These are phyloP conservation scores for Taphrina confusa DNA, from an alignment of 1,139 yeast species.

Conservation along the genomic window DNA sequence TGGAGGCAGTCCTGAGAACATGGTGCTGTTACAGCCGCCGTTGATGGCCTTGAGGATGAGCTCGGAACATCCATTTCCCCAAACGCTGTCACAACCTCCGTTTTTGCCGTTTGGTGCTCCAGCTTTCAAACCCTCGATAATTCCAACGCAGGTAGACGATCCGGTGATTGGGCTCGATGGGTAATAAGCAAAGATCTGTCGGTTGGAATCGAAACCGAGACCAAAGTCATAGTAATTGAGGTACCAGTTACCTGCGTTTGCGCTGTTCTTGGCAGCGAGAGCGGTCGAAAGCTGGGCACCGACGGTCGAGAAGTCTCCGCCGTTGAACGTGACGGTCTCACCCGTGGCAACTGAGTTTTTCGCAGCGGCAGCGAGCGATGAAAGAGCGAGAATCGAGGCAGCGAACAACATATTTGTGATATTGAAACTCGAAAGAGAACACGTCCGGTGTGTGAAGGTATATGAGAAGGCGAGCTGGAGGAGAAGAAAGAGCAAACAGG, in stretches of 20 bases:
- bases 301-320: constrained; percentile 21
- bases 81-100: constrained; percentile 32
- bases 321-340: constrained; percentile 31
- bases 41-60: constrained; percentile 29
- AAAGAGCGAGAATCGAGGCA: constrained; percentile 22
- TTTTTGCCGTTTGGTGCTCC: constrained; percentile 32
- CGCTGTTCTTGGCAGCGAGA: constrained; percentile 24
- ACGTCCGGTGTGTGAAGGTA: background rate
- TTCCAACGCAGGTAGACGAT: constrained; percentile 26
- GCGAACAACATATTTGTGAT: constrained; percentile 5
- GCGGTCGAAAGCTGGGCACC: constrained; percentile 29
- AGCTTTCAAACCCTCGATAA: constrained; percentile 24
- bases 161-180: constrained; percentile 19
- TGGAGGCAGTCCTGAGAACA: constrained; percentile 33
- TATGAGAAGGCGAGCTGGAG: background rate
- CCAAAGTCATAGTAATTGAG: constrained; percentile 34
- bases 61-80: constrained; percentile 32
- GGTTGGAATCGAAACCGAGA: constrained; percentile 8
- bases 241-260: constrained; percentile 24
- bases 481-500: background rate
- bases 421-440: background rate
- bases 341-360: constrained; percentile 22
- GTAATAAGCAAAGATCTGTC: constrained; percentile 34
- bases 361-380: constrained; percentile 23
- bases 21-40: constrained; percentile 31